A percentile compares a stretch with the other conserved stretches of the same genome.
Evolutionary conservation across 768 basidiomycete genomes (phyloP).

Genomic region (Flagelloscypha sp.): DNA sequence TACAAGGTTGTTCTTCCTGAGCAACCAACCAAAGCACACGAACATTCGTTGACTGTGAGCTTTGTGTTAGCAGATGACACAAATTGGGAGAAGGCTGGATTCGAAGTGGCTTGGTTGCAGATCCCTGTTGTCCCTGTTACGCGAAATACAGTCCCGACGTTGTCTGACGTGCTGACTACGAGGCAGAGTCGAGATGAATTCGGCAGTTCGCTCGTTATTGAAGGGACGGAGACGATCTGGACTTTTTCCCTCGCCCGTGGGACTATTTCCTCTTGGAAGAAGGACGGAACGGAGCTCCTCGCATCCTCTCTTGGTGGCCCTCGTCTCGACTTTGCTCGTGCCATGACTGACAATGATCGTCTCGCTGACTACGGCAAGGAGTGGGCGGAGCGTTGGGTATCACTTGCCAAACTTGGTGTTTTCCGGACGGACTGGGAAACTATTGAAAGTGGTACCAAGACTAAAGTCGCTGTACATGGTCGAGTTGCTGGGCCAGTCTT

Average conservation of each 20-base stretch:
- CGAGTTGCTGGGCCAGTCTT: slow-evolving; percentile 8
- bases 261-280: slow-evolving; percentile 3
- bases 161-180: neutral
- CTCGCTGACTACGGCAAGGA: slow-evolving; percentile 3
- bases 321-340: slow-evolving; percentile 6
- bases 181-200: neutral
- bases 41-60: slow-evolving; percentile 2
- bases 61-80: slow-evolving; percentile 2
- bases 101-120: slow-evolving; percentile 8
- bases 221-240: slow-evolving; percentile 4
- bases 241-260: slow-evolving; percentile 6
- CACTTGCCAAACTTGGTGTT: slow-evolving; percentile 6
- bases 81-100: slow-evolving; percentile 5
- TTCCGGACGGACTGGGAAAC: slow-evolving; percentile 2
- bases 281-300: slow-evolving; percentile 3
- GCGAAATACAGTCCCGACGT: too few species aligned
- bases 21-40: slow-evolving; percentile 1
- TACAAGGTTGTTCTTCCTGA: neutral
- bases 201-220: neutral
- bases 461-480: slow-evolving; percentile 2
- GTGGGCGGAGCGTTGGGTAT: slow-evolving; percentile 6
- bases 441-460: neutral
- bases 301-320: slow-evolving; percentile 2
- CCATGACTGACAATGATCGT: slow-evolving; percentile 8
- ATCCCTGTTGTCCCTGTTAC: slow-evolving; percentile 4